Evolutionary conservation across 306 rosid species (phyloP), one percentile per base, ranked within the genome.

Genomic region (Pyrus betulifolia): DNA sequence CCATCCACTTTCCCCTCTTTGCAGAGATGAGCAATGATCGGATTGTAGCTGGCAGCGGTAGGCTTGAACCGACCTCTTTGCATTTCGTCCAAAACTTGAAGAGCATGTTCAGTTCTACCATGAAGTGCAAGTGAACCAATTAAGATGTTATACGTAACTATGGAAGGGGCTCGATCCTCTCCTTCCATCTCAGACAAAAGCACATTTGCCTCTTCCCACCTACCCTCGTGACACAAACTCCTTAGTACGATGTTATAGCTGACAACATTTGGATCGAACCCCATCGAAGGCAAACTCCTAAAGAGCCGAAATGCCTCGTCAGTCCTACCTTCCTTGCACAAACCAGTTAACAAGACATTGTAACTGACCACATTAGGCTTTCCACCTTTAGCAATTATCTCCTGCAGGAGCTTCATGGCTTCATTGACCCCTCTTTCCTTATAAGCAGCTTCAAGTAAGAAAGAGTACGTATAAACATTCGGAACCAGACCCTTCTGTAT

Each of bases 251-350:
- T 95, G 87, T 95, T 95, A 76, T 88, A 91, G 82, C 97, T 92
- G 72, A 95, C 99, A 78, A 90, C 91, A 85, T 88, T 87, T 28
- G 99, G 97, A 77, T 52, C 74, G 62, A 90, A 90, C 28, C 97
- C 97, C 83, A 88, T 90, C 0, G 64, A 80, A 23, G 97, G 99
- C 71, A 95, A 80, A 79, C 82, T 83, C 84, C 92, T 79, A 59
- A 95, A 95, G 78, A 90, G 81, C 80, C 19, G 55, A 19, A 88
- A 79, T n/a, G 96, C 99, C 70, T 90, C 99, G 74, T 90, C 90
- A n/a, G 70, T 90, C 84, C 97, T 91, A 52, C 87, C 91, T 84
- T 95, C 99, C 88, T 90, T 90, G 82, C 97, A 95, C 84, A 95
- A 78, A 14, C 97, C 97, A 64, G 97, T 92, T 25, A 90, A 77